Evolutionary conservation across 2,329 filamentous ascomycete species (phyloP).

Genomic region (Neophaeococcomyces aloes): DNA sequence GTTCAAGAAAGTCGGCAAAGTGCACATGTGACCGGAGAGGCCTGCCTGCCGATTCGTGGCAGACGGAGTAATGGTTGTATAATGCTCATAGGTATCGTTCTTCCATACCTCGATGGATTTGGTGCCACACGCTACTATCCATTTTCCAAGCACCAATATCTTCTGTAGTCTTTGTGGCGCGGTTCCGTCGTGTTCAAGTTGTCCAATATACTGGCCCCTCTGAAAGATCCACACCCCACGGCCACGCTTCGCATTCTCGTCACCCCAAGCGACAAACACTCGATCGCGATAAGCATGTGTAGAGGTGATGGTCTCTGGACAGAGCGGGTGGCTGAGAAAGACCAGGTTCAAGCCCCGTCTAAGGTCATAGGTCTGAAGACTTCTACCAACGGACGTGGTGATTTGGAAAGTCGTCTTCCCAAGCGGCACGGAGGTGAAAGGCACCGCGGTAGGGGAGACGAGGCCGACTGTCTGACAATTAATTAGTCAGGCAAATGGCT

Average conservation of each 20-base stretch:
- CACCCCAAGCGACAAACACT: constrained; percentile 83
- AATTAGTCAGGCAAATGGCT: neutral
- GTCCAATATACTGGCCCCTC: constrained; percentile 71
- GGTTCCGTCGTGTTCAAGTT: constrained; percentile 58
- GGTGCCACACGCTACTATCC: constrained; percentile 70
- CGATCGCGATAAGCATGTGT: constrained; percentile 78
- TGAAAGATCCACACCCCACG: constrained; percentile 85
- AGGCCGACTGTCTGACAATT: constrained; percentile 68
- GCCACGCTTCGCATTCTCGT: constrained; percentile 38
- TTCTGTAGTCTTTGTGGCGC: constrained; percentile 57
- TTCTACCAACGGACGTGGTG: constrained; percentile 83
- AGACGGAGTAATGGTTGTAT: constrained; percentile 63
- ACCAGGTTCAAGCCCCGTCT: constrained; percentile 81
- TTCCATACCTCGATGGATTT: constrained; percentile 86
- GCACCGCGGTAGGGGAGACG: constrained; percentile 79
- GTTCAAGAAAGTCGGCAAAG: constrained; percentile 90
- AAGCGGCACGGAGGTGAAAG: constrained; percentile 78
- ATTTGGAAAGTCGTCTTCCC: constrained; percentile 96
- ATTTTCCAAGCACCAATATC: constrained; percentile 75
- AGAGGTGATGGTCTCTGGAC: constrained; percentile 73
- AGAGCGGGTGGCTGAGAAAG: constrained; percentile 86
- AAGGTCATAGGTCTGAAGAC: constrained; percentile 90
- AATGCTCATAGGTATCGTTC: constrained; percentile 69
- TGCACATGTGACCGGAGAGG: constrained; percentile 69
- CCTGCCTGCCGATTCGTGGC: constrained; percentile 49